Evolutionary conservation across 2,329 filamentous ascomycete genomes (phyloP), one percentile per base, ranked within the genome.

Genomic region (Cladorrhinum sp.): DNA sequence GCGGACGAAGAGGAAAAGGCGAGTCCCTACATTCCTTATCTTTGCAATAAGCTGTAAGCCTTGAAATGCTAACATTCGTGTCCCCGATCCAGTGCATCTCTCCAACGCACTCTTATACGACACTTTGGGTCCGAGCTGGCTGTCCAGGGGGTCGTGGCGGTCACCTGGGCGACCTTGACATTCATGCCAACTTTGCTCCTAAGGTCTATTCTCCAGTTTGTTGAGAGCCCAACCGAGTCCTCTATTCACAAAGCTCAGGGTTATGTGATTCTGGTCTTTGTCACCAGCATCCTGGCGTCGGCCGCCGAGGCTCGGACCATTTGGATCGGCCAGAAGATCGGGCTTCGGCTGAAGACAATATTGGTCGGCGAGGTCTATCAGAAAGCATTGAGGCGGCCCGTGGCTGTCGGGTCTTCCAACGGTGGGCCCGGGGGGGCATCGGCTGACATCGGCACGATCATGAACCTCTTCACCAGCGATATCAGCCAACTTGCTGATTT

Each of bases 391-490:
- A 87, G 95, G 65, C 87, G 93, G 68, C 96, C 95, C 75, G 92
- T 92, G 18, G 88, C 91, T 29, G 86, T 92, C 9, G 84, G 86
- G 5, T 66, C 36, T 64, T 60, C 68, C 1, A 72, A 71, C 27
- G 71, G 73, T 20, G 66, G 75, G 7, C 73, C 76, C 23, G 72
- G 75, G 24, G 87, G 91, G 61, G 82, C 88, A 57, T 91, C 96
- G 76, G 92, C 92, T 36, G 96, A 93, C 63, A 83, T 95, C 50
- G 93, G 95, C 64, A 96, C 93, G 9, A 96, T 98, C 69, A 98
- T 98, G 78, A 98, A 98, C 74, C 81, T 98, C 65, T 98, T 98
- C 93, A 95, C 93, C n/a, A 93, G 98, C 41, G 95, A 98, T 78
- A 96, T 93, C 50, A 97, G 96, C 84, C 97, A 98, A 77, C 91